Evolutionary conservation across 139 green algal genomes (phyloP).

Genomic region (Chlamydomonas schloesseri): DNA sequence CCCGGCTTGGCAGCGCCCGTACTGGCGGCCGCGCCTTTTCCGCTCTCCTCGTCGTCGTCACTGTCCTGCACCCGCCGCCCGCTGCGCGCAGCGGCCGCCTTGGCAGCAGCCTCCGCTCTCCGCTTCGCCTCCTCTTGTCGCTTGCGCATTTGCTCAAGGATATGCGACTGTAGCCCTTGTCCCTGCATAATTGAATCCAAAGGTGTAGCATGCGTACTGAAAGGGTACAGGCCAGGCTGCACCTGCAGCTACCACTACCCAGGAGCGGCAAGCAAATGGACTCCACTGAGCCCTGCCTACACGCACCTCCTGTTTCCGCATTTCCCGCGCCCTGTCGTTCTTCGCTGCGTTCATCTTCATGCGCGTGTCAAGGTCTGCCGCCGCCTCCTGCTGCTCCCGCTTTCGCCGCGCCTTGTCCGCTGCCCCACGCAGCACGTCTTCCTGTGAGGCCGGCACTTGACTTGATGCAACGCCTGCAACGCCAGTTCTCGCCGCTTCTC

Average conservation of each 20-base stretch:
- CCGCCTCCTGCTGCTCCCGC: constrained; percentile 64
- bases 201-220: background rate
- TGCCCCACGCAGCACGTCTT: constrained; percentile 64
- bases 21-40: background rate
- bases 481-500: background rate
- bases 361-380: constrained; percentile 63
- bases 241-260: no score
- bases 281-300: no score
- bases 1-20: background rate
- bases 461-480: no score
- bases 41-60: background rate
- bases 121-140: constrained; percentile 50
- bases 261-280: no score
- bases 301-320: constrained; percentile 62
- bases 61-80: no score
- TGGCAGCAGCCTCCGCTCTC: constrained; percentile 20
- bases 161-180: constrained; percentile 17
- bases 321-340: constrained; percentile 52
- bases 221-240: no score
- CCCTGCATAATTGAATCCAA: constrained; percentile 9
- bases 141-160: constrained; percentile 54
- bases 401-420: constrained; percentile 50
- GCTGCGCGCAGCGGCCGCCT: background rate
- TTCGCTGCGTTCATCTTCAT: constrained; percentile 66
- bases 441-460: constrained; percentile 51